These are phyloP conservation scores for Pyrenopolyporus hunteri DNA, from an alignment of 495 filamentous ascomycete species.

Conservation along the genomic window DNA sequence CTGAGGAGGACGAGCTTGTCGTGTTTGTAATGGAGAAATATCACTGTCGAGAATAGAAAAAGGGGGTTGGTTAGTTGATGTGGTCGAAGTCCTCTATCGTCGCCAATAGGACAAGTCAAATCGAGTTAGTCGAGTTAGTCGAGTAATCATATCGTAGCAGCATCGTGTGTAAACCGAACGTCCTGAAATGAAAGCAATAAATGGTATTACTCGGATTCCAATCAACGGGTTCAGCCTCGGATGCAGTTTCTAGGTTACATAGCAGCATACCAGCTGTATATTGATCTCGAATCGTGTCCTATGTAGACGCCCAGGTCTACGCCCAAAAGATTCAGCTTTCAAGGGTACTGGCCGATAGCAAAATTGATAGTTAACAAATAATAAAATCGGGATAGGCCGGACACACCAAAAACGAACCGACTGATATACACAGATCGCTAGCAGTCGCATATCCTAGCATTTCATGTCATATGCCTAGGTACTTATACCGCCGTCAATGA, in stretches of 20 bases:
- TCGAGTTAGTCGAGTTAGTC: slow-evolving; percentile 30
- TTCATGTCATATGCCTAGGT: background rate
- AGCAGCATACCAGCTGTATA: too few species aligned
- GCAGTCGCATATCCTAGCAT: background rate
- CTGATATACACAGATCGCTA: background rate
- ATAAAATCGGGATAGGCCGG: too few species aligned
- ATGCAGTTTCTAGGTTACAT: too few species aligned
- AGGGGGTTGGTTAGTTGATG: slow-evolving; percentile 12
- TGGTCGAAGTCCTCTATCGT: slow-evolving; percentile 19
- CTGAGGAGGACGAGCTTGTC: background rate
- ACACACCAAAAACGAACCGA: too few species aligned
- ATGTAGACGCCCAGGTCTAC: too few species aligned
- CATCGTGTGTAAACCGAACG: background rate
- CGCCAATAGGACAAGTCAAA: slow-evolving; percentile 23
- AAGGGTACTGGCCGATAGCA: too few species aligned
- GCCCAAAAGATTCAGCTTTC: too few species aligned
- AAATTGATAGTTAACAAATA: too few species aligned
- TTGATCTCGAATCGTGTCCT: too few species aligned
- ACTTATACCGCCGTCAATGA: background rate
- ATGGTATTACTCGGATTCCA: background rate
- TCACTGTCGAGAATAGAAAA: slow-evolving; percentile 1
- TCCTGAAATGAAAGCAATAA: background rate
- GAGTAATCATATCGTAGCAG: background rate
- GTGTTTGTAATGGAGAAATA: slow-evolving; percentile 11
- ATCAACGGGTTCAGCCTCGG: too few species aligned